Conservation (phyloP, 192 early-diverging fungal genomes). For the Coemansia furcata region DNA sequence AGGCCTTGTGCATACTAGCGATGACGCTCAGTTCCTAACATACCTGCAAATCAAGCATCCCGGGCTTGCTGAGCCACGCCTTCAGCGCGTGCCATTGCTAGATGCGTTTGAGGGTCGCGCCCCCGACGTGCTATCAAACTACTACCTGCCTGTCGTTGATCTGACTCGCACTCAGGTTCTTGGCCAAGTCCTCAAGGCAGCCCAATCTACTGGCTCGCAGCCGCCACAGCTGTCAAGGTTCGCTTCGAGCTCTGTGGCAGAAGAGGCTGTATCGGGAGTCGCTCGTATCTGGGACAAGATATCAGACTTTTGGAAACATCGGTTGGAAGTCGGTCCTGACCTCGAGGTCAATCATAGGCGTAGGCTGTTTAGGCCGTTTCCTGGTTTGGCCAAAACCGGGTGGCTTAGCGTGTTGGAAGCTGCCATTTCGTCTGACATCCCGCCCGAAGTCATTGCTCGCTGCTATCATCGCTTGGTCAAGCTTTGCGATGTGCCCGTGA, state of each 20-base stretch:
- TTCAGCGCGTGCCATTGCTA: conserved; percentile 10
- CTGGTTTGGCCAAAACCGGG: conserved; percentile 5
- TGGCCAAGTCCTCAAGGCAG: conserved; percentile 8
- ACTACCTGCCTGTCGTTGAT: conserved; percentile 24
- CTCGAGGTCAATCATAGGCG: background rate
- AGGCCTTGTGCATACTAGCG: background rate
- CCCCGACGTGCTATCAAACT: background rate
- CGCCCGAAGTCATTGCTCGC: conserved; percentile 37
- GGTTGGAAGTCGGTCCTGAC: background rate
- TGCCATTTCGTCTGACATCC: conserved; percentile 27
- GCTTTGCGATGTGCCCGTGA: conserved; percentile 20
- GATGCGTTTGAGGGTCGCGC: background rate
- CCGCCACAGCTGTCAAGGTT: conserved; percentile 24
- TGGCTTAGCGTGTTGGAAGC: conserved; percentile 34
- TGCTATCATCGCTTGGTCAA: conserved; percentile 23
- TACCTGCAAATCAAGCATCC: conserved; percentile 24
- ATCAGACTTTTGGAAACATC: background rate
- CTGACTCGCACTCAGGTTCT: conserved; percentile 42
- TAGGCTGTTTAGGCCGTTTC: background rate
- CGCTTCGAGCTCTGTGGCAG: conserved; percentile 31
- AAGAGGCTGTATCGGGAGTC: conserved; percentile 27
- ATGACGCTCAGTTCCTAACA: conserved; percentile 18
- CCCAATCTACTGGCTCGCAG: background rate
- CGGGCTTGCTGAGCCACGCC: conserved; percentile 18
- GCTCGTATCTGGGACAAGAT: conserved; percentile 18